A percentile compares a stretch with the other conserved stretches of the same genome.
Conservation (phyloP, 2,329 filamentous ascomycete species). For the Fusarium foetens region DNA sequence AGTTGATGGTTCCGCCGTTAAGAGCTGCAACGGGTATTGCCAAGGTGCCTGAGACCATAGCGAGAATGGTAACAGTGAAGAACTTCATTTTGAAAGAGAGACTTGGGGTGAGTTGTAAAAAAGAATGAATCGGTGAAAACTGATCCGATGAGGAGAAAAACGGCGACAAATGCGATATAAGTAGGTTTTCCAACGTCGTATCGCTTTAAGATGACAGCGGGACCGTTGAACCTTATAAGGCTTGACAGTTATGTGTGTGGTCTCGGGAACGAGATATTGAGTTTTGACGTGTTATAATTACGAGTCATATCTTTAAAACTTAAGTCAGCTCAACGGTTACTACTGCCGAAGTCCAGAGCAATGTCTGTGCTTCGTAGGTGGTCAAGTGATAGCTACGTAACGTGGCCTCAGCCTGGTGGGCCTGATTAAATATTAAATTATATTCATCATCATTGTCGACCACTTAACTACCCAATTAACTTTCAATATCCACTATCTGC, state of each 20-base stretch:
- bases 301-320: not conserved
- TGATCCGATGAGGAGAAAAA: rapidly evolving
- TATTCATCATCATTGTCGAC: not conserved
- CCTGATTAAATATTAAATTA: not conserved
- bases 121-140: not conserved
- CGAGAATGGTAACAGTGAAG: not conserved
- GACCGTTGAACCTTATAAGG: not conserved
- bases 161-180: not conserved
- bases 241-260: not conserved
- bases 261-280: not conserved
- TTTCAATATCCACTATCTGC: not conserved
- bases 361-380: not conserved
- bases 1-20: not conserved
- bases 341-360: not conserved
- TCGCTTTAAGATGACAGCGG: not conserved
- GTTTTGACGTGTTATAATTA: rapidly evolving
- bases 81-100: not conserved
- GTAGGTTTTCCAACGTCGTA: not conserved
- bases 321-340: rapidly evolving
- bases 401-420: rapidly evolving
- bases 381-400: not conserved
- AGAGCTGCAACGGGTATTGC: not conserved
- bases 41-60: not conserved
- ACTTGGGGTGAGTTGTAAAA: not conserved
- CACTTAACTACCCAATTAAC: rapidly evolving